phyloP scores from a whole-genome alignment of 139 green algal genomes.

The Picochlorum sp. region DNA sequence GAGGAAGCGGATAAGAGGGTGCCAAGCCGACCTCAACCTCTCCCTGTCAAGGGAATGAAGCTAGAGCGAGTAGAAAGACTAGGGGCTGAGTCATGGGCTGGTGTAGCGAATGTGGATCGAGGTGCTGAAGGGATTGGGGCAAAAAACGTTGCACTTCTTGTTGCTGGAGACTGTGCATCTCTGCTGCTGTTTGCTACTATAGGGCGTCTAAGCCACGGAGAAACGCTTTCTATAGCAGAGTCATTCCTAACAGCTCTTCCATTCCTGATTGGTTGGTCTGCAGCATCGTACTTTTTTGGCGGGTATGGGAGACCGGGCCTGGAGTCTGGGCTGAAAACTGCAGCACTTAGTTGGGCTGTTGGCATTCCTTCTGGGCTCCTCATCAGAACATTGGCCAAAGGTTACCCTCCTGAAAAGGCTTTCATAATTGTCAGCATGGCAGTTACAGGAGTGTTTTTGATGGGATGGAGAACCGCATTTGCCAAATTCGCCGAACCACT shows the following conservation, averaged over 20 bases:
- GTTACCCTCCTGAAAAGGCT: constrained; percentile 50
- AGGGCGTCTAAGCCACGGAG: constrained; percentile 52
- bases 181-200: constrained; percentile 63
- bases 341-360: constrained; percentile 54
- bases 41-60: background rate
- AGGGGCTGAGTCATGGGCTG: background rate
- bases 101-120: constrained; percentile 13
- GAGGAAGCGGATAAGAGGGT: background rate
- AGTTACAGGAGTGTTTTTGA: constrained; percentile 47
- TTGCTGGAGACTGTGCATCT: constrained; percentile 43
- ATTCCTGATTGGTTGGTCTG: constrained; percentile 68
- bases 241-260: constrained; percentile 48
- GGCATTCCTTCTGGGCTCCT: constrained; percentile 46
- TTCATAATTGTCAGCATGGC: constrained; percentile 61
- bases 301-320: constrained; percentile 27
- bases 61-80: constrained; percentile 1
- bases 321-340: constrained; percentile 33
- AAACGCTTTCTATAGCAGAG: constrained; percentile 17
- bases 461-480: constrained; percentile 52
- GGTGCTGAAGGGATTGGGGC: background rate
- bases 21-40: background rate
- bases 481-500: constrained; percentile 26
- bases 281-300: constrained; percentile 27
- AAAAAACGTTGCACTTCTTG: constrained; percentile 26
- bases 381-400: constrained; percentile 34